Evolutionary conservation across 805 yeast genomes (phyloP), one percentile per base, ranked within the genome.

Genomic region (Barnettozyma wickerhamii): DNA sequence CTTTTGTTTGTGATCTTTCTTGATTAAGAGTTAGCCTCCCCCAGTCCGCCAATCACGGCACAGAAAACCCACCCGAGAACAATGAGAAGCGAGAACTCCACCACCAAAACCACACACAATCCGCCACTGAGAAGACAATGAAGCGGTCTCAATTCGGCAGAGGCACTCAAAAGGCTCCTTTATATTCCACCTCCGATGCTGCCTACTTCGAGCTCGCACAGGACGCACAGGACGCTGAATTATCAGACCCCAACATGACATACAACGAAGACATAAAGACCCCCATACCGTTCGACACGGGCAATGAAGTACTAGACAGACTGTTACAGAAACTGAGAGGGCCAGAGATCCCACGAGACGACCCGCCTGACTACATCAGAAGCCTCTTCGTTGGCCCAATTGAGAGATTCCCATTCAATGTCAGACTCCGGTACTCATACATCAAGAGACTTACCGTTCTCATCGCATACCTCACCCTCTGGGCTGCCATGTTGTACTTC

Each of bases 401-500:
- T 28, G 49, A 45, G 9, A 29, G 46, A 19, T 42, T 39, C 19
- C 49, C 49, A 3, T 13, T 13, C 6, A 7, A 20, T 2, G 30
- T 45, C 21, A 42, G 24, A 10, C 30, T 19, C 7, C 19, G 30
- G 14, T 35, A 39, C 13, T 26, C 39, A 13, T 19, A 24, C 10
- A 19, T 19, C 7, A 38, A 36, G 17, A 28, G 30, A 14, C 10
- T 31, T 6, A 4, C 27, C 6, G 14, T 33, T 3, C 14, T 41
- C 10, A 10, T 28, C 7, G 27, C 23, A 3, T 45, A 45, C 19
- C 12, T 38, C 10, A 7, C 20, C 9, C 14, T 33, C 7, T 45
- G 48, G 46, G 35, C 23, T 5, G 6, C 26, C 5, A 13, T 45
- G 6, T 27, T 38, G 12, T 24, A 28, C 19, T 6, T 18, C 5